Evolutionary conservation across 2,329 filamentous ascomycete genomes (phyloP), one percentile per base, ranked within the genome.

Genomic region (Aspergillus aculeatinus): DNA sequence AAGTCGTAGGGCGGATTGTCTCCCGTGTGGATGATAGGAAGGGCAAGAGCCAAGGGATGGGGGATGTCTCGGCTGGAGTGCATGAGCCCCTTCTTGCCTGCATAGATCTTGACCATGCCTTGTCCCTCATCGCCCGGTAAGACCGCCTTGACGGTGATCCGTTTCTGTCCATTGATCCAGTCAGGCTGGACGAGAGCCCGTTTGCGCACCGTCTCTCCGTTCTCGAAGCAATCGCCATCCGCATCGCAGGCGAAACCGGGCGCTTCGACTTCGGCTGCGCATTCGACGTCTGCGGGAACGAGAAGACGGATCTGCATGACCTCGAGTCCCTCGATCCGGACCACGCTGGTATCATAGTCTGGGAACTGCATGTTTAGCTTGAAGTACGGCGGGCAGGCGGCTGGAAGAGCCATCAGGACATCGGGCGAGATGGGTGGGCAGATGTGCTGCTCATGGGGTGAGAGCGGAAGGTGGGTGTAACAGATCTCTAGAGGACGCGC

Each of bases 51-150:
- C 57, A 99, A 80, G 2, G 93, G 89, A 72, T 99, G 94, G 7
- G 95, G 93, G 58, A 97, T 97, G 73, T 97, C 91, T 75, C 95
- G 95, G 80, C 95, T 94, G 64, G 91, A 96, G 78, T 98, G 95
- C 93, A 98, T 98, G 57, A 99, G 82, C 0, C 96, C 96, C 63
- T 93, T 87, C 75, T 93, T 95, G 61, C 96, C 95, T 12, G 93
- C 94, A 75, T 97, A 99, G 39, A 99, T 82, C 75, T 96, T 97
- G 60, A 99, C 80, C 12, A 89, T 85, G 48, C 91, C 95, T 48
- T 91, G 89, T 12, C 93, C 93, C 77, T 97, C 94, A 67, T 98
- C 94, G 27, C 92, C 90, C 1, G 96, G 94, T 0, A 99, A 81
- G 16, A 98, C 80, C 1, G 92, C 95, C 76, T 99, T 99, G 71